A percentile compares a stretch with the other conserved stretches of the same genome.
phyloP scores from a whole-genome alignment of 495 filamentous ascomycete species.

The Aspergillus sclerotiicarbonarius region DNA sequence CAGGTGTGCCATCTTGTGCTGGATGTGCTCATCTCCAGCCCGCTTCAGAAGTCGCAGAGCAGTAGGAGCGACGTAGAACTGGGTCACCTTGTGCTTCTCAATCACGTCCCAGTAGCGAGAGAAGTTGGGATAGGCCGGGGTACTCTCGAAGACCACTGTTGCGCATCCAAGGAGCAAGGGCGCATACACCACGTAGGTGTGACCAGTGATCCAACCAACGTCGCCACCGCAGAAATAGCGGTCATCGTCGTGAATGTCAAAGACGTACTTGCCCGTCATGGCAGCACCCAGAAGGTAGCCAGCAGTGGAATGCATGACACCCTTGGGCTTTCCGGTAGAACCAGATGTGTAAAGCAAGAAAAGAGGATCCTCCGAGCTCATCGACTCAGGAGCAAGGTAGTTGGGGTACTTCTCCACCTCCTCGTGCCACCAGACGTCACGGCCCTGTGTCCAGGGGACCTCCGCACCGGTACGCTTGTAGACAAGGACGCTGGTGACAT shows the following conservation, averaged over 20 bases:
- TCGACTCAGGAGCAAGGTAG: conserved; percentile 81
- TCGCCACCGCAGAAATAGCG: conserved; percentile 97
- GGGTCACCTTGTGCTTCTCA: conserved; percentile 89
- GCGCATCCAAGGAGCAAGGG: conserved; percentile 88
- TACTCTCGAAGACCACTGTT: conserved; percentile 98
- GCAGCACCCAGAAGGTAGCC: conserved; percentile 94
- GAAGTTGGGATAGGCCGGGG: conserved; percentile 95
- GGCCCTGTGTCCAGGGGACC: conserved; percentile 82
- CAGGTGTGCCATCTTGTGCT: conserved; percentile 82
- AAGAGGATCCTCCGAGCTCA: conserved; percentile 92
- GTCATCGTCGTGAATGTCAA: conserved; percentile 94
- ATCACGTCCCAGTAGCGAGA: conserved; percentile 99
- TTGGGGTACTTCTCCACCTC: conserved; percentile 92
- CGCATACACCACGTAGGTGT: conserved; percentile 98
- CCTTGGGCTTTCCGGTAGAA: conserved; percentile 97
- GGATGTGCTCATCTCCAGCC: conserved; percentile 88
- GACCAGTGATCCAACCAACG: conserved; percentile 99
- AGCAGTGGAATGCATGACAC: conserved; percentile 96
- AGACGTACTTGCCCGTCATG: conserved; percentile 94
- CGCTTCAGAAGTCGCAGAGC: conserved; percentile 91
- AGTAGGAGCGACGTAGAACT: conserved; percentile 98
- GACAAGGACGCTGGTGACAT: conserved; percentile 80
- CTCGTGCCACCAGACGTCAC: conserved; percentile 98
- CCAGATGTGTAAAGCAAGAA: conserved; percentile 98
- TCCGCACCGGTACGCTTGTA: conserved; percentile 95